Conservation (phyloP, 495 filamentous ascomycete species). For the Penicillium tannophilum region DNA sequence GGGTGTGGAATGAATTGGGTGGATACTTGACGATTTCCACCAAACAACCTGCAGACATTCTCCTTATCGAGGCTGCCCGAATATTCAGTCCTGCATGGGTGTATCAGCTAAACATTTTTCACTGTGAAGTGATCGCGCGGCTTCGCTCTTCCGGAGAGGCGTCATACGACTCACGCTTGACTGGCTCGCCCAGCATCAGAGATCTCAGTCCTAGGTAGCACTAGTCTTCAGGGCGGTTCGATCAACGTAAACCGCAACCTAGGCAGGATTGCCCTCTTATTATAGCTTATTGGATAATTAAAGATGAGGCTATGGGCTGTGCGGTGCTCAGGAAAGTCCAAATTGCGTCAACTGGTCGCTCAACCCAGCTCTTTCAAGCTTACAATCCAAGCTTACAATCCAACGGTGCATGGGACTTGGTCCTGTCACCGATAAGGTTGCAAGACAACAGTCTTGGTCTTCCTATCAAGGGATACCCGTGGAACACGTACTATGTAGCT, state of each 20-base stretch:
- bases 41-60: background rate
- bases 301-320: background rate
- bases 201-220: too few species aligned
- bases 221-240: too few species aligned
- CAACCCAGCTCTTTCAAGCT: background rate
- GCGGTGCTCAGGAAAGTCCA: background rate
- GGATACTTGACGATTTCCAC: background rate
- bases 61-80: background rate
- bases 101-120: background rate
- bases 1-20: constrained; percentile 44
- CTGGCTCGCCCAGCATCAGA: too few species aligned
- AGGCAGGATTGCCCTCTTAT: background rate
- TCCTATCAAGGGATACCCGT: background rate
- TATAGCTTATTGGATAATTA: background rate
- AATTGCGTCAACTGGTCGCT: background rate
- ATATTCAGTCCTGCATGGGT: too few species aligned
- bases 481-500: background rate
- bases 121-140: background rate
- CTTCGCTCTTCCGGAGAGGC: background rate
- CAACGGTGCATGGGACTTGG: background rate
- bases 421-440: background rate
- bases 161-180: too few species aligned
- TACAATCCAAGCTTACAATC: background rate
- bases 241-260: background rate
- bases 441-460: background rate